These are phyloP conservation scores for Porphyridium purpureum DNA, from an alignment of 23 red algal genomes.

Conservation along the genomic window DNA sequence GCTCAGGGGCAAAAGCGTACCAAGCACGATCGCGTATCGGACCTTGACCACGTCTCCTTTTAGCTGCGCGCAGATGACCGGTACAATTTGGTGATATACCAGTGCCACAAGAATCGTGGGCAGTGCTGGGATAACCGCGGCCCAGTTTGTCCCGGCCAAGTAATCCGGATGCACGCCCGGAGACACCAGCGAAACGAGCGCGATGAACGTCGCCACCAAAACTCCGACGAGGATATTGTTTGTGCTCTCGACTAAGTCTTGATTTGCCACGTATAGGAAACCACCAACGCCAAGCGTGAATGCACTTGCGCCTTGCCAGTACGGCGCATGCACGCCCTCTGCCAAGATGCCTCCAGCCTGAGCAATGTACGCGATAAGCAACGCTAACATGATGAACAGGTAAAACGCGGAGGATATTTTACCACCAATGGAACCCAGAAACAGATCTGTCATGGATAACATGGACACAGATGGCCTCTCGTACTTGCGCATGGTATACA, in stretches of 20 bases:
- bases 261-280: slow-evolving; percentile 2
- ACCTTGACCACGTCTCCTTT: slow-evolving; percentile 22
- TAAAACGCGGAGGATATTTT: slow-evolving; percentile 16
- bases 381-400: slow-evolving; percentile 23
- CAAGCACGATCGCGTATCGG: slow-evolving; percentile 18
- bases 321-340: slow-evolving; percentile 2
- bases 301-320: not conserved
- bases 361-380: slow-evolving; percentile 57
- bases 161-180: not conserved
- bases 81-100: slow-evolving; percentile 63
- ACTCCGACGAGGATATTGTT: slow-evolving; percentile 31
- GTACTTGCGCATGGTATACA: slow-evolving; percentile 14
- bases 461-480: slow-evolving; percentile 25
- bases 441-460: slow-evolving; percentile 29
- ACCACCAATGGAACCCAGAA: slow-evolving; percentile 19
- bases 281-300: slow-evolving; percentile 2
- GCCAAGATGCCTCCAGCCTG: slow-evolving; percentile 40
- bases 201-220: slow-evolving; percentile 1
- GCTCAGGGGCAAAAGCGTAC: slow-evolving; percentile 13
- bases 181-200: slow-evolving; percentile 3
- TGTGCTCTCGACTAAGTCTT: slow-evolving; percentile 5
- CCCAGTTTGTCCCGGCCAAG: slow-evolving; percentile 19
- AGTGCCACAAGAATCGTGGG: slow-evolving; percentile 48
- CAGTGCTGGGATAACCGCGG: slow-evolving; percentile 17
- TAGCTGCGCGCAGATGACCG: slow-evolving; percentile 14